Evolutionary conservation across 768 basidiomycete species (phyloP).

Genomic region (Suillus fuscotomentosus): DNA sequence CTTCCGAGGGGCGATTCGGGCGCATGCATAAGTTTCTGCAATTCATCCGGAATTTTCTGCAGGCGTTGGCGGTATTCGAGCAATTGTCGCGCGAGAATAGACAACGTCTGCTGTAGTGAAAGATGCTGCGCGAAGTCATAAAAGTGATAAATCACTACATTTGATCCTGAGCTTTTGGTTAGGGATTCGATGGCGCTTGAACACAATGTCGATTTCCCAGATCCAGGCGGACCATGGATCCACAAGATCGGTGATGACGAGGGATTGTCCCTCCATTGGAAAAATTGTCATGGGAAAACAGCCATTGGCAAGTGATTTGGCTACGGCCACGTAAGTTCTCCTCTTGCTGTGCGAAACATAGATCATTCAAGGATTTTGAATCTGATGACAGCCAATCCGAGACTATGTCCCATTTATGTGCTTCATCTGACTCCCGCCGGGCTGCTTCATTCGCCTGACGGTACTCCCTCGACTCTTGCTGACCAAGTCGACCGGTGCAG

Average conservation of each 20-base stretch:
- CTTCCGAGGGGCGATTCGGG: slow-evolving; percentile 5
- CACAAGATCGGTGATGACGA: not conserved
- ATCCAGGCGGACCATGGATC: not conserved
- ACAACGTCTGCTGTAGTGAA: not conserved
- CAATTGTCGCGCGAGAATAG: not conserved
- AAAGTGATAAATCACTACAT: not conserved
- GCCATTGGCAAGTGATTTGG: not conserved
- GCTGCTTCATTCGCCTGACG: no score
- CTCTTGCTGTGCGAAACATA: no score
- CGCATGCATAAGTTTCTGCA: not conserved
- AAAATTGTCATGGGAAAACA: not conserved
- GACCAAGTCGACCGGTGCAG: not conserved
- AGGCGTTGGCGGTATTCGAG: not conserved
- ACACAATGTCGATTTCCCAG: not conserved
- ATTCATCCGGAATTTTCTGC: no score
- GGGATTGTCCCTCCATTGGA: not conserved
- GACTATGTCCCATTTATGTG: no score
- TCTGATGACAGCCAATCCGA: no score
- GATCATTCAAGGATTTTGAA: no score
- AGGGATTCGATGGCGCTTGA: not conserved
- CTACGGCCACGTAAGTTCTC: not conserved
- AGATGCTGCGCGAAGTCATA: slow-evolving; percentile 3
- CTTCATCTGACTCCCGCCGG: no score
- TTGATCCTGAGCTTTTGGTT: not conserved
- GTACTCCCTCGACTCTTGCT: not conserved